phyloP scores from a whole-genome alignment of 2,329 filamentous ascomycete species.

The Emmonsia crescens region DNA sequence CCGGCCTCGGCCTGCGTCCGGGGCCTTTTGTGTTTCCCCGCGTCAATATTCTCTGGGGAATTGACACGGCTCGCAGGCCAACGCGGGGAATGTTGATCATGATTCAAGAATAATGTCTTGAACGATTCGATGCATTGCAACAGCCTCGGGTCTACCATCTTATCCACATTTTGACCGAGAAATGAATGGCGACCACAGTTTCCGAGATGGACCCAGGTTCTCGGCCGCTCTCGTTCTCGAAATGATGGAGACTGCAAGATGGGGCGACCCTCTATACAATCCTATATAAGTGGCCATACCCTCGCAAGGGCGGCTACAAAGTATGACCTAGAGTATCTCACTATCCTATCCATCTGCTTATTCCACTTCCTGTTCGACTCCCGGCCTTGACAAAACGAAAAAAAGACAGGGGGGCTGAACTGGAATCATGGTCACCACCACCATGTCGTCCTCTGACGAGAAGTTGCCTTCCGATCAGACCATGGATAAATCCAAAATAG shows the following conservation, averaged over 20 bases:
- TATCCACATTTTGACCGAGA: background rate
- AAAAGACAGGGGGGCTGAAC: background rate
- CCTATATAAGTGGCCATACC: background rate
- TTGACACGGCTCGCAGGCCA: background rate
- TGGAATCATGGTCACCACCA: background rate
- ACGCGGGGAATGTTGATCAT: background rate
- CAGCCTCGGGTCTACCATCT: background rate
- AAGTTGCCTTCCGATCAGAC: slow-evolving; percentile 2
- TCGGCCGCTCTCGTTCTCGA: background rate
- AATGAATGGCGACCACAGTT: background rate
- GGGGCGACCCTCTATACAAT: background rate
- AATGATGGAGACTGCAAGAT: background rate
- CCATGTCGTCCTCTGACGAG: background rate
- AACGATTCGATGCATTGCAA: background rate
- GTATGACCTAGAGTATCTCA: background rate
- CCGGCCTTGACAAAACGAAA: background rate
- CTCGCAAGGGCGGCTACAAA: background rate
- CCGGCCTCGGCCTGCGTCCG: background rate
- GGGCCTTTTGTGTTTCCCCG: background rate
- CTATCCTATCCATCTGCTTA: background rate
- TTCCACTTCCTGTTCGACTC: background rate
- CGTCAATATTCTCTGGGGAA: background rate
- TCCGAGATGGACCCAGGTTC: background rate
- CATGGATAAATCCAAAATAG: slow-evolving; percentile 3
- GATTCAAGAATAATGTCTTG: background rate